Conservation (phyloP, 2,329 filamentous ascomycete species). For the Fusarium xylarioides region DNA sequence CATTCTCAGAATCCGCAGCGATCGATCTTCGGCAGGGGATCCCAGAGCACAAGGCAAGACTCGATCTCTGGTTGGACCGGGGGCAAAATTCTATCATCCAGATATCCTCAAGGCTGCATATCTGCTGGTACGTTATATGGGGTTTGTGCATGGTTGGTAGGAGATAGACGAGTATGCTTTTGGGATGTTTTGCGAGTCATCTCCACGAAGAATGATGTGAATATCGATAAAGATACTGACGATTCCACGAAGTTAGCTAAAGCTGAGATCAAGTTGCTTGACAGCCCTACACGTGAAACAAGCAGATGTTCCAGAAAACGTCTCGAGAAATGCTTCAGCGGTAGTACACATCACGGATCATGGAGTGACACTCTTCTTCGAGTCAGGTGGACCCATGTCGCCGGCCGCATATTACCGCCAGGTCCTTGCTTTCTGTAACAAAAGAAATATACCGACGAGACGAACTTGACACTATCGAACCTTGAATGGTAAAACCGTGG, state of each 20-base stretch:
- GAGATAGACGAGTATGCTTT: not conserved
- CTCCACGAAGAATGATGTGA: not conserved
- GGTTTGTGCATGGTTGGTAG: not conserved
- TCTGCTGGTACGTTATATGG: not conserved
- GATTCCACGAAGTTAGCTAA: not conserved
- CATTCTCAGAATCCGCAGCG: constrained; percentile 34
- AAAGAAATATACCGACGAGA: not conserved
- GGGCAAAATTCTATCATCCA: not conserved
- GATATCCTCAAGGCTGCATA: not conserved
- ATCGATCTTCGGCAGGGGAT: constrained; percentile 31
- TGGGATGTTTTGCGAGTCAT: not conserved
- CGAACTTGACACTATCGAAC: not conserved
- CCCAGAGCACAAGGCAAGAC: not conserved
- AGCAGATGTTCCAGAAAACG: not conserved
- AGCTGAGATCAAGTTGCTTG: rapidly evolving
- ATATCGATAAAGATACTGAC: not conserved
- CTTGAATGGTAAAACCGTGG: not conserved
- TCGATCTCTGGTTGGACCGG: constrained; percentile 10
- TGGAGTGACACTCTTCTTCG: not conserved
- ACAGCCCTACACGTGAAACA: not conserved
- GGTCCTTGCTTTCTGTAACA: not conserved
- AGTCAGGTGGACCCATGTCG: constrained; percentile 14
- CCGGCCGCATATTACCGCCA: constrained; percentile 8
- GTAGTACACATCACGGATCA: not conserved
- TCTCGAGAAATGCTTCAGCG: not conserved